Percentiles rank a stretch among this genome's conserved stretches.
Evolutionary conservation across 371 early-diverging fungal genomes (phyloP).

Genomic region (Lichtheimia hyalospora): DNA sequence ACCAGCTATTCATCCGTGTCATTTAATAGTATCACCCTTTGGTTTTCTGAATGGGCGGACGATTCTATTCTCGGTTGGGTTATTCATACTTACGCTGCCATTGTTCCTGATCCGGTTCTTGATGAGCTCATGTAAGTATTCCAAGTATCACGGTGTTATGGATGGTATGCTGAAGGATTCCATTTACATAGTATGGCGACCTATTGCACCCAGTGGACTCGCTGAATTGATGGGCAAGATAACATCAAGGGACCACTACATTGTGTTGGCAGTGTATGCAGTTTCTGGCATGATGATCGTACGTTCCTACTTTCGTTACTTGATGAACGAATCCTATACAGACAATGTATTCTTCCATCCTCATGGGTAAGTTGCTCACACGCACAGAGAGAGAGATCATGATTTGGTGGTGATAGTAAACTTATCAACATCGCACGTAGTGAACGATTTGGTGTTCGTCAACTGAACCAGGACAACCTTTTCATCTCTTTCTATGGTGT

Average conservation of each 20-base stretch:
- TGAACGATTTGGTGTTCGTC: constrained; percentile 14
- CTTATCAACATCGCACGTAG: background rate
- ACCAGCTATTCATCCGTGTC: background rate
- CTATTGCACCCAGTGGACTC: constrained; percentile 8
- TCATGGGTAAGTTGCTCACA: constrained; percentile 7
- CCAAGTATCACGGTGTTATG: too few relatives aligned
- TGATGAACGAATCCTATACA: constrained; percentile 9
- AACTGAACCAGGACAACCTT: constrained; percentile 43
- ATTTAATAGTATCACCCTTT: constrained; percentile 1
- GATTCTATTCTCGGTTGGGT: background rate
- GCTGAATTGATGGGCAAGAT: constrained; percentile 7
- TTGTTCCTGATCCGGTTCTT: background rate
- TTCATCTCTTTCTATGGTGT: constrained; percentile 38
- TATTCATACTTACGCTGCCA: constrained; percentile 4
- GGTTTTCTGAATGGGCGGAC: constrained; percentile 2
- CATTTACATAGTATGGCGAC: constrained; percentile 7
- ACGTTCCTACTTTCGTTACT: constrained; percentile 4
- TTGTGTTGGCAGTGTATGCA: background rate
- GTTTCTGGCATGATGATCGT: constrained; percentile 5
- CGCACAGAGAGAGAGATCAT: too few relatives aligned
- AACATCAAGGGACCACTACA: constrained; percentile 1
- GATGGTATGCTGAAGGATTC: background rate
- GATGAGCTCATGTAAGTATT: background rate
- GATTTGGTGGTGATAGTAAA: too few relatives aligned
- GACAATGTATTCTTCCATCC: constrained; percentile 8